Base-by-base conservation (phyloP, 1,284 basidiomycete species). In the Pascua sp. region DNA sequence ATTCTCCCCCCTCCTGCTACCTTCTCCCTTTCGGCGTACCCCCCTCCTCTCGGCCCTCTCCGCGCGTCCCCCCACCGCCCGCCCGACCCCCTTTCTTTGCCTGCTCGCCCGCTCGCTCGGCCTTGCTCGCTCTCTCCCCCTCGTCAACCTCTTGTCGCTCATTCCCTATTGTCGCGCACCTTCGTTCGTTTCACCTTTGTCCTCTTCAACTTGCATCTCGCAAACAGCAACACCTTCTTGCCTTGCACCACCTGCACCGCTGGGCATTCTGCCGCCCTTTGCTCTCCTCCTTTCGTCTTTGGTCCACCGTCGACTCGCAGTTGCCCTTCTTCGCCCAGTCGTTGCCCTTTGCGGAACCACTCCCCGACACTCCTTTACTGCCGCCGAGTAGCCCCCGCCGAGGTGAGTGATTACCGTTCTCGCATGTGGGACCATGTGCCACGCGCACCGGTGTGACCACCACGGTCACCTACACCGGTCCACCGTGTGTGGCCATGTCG, bases 71-170 rank as follows among this genome's bases (percentile, higher is more conserved):
- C 15, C 24, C 8, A 47, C 37, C 47, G 8, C 32, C 32, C 32
- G 12, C 32, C 16, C n/a, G n/a, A n/a, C n/a, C n/a, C n/a, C 13
- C 7, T n/a, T 17, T 36, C 17, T 36, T 48, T 15, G 39, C 39
- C 13, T 44, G 42, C 45, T 51, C 24, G 47, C 61, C 36, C 38
- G 41, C 39, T 4, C 38, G 32, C 43, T 49, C 50, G 51, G 54
- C 42, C 50, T 41, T 47, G 49, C 49, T 49, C 51, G 37, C 40
- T 49, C 57, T 36, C n/a, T 51, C 39, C 42, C 46, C 43, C 48
- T 13, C 53, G 32, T 36, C 46, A 17, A 32, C 24, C 24, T 32
- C 24, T 32, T 32, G 24, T 32, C 24, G 24, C 53, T 59, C 38
- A 11, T 44, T 57, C 37, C 24, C 48, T 51, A 32, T 32, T 32